A percentile compares a stretch with the other conserved stretches of the same genome.
Conservation (phyloP, 345 rosid species). For the Arabidopsis arenosa region DNA sequence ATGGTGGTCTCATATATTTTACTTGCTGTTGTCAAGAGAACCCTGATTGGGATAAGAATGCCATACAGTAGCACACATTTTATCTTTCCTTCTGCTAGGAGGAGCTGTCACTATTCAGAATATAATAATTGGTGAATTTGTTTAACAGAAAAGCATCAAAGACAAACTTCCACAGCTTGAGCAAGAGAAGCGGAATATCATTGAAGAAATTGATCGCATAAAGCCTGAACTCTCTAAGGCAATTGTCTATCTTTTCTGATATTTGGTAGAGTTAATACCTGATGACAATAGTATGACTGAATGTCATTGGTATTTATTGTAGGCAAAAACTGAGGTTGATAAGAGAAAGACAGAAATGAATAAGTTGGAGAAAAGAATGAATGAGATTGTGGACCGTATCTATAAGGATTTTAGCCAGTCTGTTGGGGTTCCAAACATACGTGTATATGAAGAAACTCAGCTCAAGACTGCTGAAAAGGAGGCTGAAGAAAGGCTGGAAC, state of each 20-base stretch:
- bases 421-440: constrained; percentile 92
- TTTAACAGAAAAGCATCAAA: constrained; percentile 78
- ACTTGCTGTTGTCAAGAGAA: constrained; percentile 8
- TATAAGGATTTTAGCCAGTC: constrained; percentile 74
- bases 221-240: constrained; percentile 82
- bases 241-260: constrained; percentile 30
- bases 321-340: constrained; percentile 69
- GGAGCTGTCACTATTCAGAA: constrained; percentile 24
- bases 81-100: constrained; percentile 15
- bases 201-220: constrained; percentile 65
- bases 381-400: constrained; percentile 82
- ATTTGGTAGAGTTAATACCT: constrained; percentile 24
- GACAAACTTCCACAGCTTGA: constrained; percentile 80
- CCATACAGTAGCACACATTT: constrained; percentile 5
- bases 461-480: constrained; percentile 83
- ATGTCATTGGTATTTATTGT: constrained; percentile 43
- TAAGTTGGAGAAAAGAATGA: constrained; percentile 86
- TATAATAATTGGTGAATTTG: constrained; percentile 23
- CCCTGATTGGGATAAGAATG: constrained; percentile 19
- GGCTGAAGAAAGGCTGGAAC: constrained; percentile 90
- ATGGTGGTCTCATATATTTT: constrained; percentile 2
- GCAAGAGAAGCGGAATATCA: constrained; percentile 72
- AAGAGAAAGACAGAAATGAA: constrained; percentile 67
- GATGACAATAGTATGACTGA: constrained; percentile 30
- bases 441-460: constrained; percentile 96